Percentiles rank a stretch among this genome's conserved stretches.
phyloP scores from a whole-genome alignment of 2,329 filamentous ascomycete species.

The Hypoxylon sp. region DNA sequence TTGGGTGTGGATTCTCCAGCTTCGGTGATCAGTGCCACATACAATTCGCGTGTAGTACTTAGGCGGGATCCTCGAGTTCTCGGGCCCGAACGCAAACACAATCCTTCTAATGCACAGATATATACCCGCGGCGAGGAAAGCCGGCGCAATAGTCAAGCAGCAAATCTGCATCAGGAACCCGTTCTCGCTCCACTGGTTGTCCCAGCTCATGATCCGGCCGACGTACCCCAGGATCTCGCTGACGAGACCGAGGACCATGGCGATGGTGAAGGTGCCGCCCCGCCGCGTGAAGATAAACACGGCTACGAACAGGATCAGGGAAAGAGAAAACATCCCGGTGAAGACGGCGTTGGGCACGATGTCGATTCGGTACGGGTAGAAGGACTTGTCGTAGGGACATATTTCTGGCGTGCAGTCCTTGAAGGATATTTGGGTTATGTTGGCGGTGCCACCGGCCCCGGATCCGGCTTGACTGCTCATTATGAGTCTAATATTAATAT shows the following conservation, averaged over 20 bases:
- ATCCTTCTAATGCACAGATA: slow-evolving; percentile 73
- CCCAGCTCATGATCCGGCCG: slow-evolving; percentile 69
- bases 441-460: not conserved
- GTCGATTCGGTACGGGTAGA: slow-evolving; percentile 69
- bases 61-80: slow-evolving; percentile 65
- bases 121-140: slow-evolving; percentile 74
- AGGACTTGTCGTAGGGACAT: slow-evolving; percentile 49
- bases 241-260: slow-evolving; percentile 67
- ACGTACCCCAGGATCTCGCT: slow-evolving; percentile 73
- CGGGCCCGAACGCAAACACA: slow-evolving; percentile 63
- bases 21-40: slow-evolving; percentile 10
- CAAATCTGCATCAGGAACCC: slow-evolving; percentile 71
- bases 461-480: slow-evolving; percentile 35
- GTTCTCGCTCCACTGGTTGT: slow-evolving; percentile 66
- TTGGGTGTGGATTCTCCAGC: too few relatives aligned
- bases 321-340: slow-evolving; percentile 65
- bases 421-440: slow-evolving; percentile 29
- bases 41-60: slow-evolving; percentile 66
- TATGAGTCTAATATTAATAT: not conserved
- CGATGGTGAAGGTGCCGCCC: slow-evolving; percentile 66
- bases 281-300: slow-evolving; percentile 62
- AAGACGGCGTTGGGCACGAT: slow-evolving; percentile 69
- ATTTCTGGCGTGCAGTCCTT: slow-evolving; percentile 41
- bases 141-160: slow-evolving; percentile 75
- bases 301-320: slow-evolving; percentile 59